Evolutionary conservation across 306 rosid species (phyloP), one percentile per base, ranked within the genome.

Genomic region (Chamaecrista fasciculata): DNA sequence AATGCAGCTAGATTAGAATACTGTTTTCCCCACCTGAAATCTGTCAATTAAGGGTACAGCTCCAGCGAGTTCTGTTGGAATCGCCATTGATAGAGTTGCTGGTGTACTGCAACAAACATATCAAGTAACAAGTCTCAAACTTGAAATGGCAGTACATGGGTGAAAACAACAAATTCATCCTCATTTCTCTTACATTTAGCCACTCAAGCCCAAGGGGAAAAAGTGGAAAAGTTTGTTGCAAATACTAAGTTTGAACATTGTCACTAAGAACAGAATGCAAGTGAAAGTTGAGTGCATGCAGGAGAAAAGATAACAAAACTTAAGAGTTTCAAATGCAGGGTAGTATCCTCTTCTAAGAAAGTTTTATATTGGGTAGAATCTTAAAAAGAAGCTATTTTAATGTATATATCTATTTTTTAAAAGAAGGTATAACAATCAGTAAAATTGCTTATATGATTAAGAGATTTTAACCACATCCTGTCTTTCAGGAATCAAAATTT

Each of bases 41-140:
- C 86, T 86, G 56, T 86, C 89, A 50, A 91, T 81, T 86, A 91
- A 66, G 70, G 97, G 96, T 70, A 81, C 80, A 26, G 87, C 96
- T 69, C 88, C 88, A 18, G 96, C 88, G 20, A 91, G 91, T 66
- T 91, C 96, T 18, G 86, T 81, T 10, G 96, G 94, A 76, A 91
- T 78, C 49, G 86, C 80, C 85, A 77, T 88, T 25, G 97, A 78
- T 59, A 88, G 79, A 57, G 89, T 77, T 24, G 84, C 37, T 26
- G 96, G 96, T 23, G 97, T 91, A 69, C 97, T 91, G 82, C 69
- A 66, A 69, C 37, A 76, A 55, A 70, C 66, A 71, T 39, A 53
- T 24, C 26, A 25, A 58, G 25, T 11, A 66, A 53, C 0, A 62
- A 33, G 28, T 76, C 40, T 40, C 40, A 62, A 25, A 28, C 26